Percentiles rank a stretch among this genome's conserved stretches.
Evolutionary conservation across 2,329 filamentous ascomycete genomes (phyloP).

Genomic region (Ophiostoma angusticollis): DNA sequence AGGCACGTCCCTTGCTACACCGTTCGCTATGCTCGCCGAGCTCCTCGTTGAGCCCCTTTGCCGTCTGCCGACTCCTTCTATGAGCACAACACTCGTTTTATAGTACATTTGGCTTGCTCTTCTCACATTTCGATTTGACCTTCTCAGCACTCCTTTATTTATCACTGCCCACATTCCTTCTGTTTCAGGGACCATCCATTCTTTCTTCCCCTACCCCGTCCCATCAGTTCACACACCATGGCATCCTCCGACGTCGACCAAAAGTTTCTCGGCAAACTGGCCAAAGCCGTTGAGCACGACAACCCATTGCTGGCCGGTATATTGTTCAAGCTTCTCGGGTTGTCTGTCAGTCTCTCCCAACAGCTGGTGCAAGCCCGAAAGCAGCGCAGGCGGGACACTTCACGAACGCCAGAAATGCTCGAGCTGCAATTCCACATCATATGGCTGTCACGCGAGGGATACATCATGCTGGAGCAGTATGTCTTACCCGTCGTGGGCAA

Average conservation of each 20-base stretch:
- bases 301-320: constrained; percentile 70
- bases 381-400: constrained; percentile 66
- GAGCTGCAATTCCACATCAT: constrained; percentile 80
- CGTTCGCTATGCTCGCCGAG: constrained; percentile 3
- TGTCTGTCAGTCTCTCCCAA: constrained; percentile 76
- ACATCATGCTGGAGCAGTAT: constrained; percentile 77
- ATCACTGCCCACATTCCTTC: no score
- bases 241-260: constrained; percentile 95
- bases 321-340: constrained; percentile 80
- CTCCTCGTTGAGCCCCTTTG: constrained; percentile 8
- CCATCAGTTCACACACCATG: constrained; percentile 42
- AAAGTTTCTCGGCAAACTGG: constrained; percentile 86
- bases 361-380: constrained; percentile 75
- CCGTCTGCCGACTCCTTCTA: not conserved
- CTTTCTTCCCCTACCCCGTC: not conserved
- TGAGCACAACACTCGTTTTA: no score
- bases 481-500: constrained; percentile 73
- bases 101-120: no score
- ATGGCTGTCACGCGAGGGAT: constrained; percentile 86
- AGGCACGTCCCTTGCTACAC: not conserved
- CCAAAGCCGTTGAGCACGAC: constrained; percentile 62
- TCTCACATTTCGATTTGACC: no score
- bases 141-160: no score
- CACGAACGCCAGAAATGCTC: constrained; percentile 65
- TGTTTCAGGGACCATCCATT: no score